Evolutionary conservation across 163 green algal genomes (phyloP), one percentile per base, ranked within the genome.

Genomic region (Coccomyxa subellipsoidea): DNA sequence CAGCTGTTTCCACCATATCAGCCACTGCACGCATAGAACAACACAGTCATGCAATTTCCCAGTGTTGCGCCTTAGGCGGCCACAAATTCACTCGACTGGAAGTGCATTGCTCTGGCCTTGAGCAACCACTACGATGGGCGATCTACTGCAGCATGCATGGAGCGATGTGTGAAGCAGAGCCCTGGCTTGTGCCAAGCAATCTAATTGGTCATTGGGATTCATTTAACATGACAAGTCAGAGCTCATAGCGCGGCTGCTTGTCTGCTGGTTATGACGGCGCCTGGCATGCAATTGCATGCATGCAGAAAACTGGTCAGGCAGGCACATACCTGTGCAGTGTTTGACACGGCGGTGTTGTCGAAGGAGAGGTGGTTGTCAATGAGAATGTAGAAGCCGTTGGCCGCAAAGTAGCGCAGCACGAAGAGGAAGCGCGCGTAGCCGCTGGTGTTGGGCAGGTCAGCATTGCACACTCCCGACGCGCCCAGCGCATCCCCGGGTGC

Each of bases 381-480:
- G 9, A 90, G 35, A 8, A 90, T 79, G 73, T 88, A 90, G 69
- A 90, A 69, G 32, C 83, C 85, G 35, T 89, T 85, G 71, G 38
- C 38, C 0, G 86, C 66, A 29, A 90, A 38, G 75, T 82, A 90
- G 39, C 82, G 37, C n/a, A 85, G 66, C 10, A 87, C 79, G 54
- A 80, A 88, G 54, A 89, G 69, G 78, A 90, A 85, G 29, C 86
- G 79, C 27, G 82, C 71, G 73, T 82, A 80, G 0, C 70, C 76
- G 39, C 53, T 83, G n/a, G 76, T 54, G 59, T 83, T 84, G 59
- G 86, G 83, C 80, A 89, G 37, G 59, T 88, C 84, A 21, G 73
- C 59, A 39, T 88, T 89, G 80, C 86, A 89, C 25, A 76, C 54
- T n/a, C 84, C 84, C 1, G 31, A 47, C 10, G 32, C 70, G 32